Conservation (phyloP, 163 green algal species). For the Chlamydomonas reinhardtii region DNA sequence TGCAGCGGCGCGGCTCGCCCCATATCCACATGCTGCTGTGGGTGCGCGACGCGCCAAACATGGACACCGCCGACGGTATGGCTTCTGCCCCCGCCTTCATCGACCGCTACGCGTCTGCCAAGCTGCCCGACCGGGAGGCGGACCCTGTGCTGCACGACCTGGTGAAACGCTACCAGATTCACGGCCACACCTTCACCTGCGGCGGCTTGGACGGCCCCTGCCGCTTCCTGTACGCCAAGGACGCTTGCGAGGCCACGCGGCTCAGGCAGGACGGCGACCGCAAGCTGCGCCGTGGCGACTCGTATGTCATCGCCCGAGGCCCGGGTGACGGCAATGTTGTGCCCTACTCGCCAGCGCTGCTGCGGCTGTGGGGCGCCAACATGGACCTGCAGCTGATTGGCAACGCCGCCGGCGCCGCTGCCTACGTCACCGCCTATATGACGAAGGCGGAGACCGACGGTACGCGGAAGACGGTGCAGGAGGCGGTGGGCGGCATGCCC, state of each 20-base stretch:
- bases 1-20: no score
- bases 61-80: no score
- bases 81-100: no score
- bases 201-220: background rate
- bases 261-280: background rate
- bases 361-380: slow-evolving; percentile 5
- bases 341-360: background rate
- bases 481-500: background rate
- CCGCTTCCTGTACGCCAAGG: background rate
- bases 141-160: background rate
- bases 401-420: background rate
- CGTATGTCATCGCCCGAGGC: background rate
- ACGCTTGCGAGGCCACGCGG: background rate
- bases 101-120: no score
- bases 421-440: slow-evolving; percentile 12
- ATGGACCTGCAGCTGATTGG: slow-evolving; percentile 11
- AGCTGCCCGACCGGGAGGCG: background rate
- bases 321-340: background rate
- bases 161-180: background rate
- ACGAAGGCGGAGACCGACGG: slow-evolving; percentile 6
- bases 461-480: background rate
- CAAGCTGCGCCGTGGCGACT: background rate
- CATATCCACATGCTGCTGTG: no score
- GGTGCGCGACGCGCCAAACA: no score
- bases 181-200: slow-evolving; percentile 18